phyloP scores from a whole-genome alignment of 805 yeast species.

The fission yeast (Schizosaccharomyces pombe) region ASM294v3 CU329670.1:830501-831000 shows the following conservation, averaged over 20 bases:
- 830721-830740: constrained; percentile 61
- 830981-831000: constrained; percentile 34
- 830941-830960: constrained; percentile 33
- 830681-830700: constrained; percentile 72
- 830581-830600: constrained; percentile 67
- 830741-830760: constrained; percentile 96
- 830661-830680: constrained; percentile 58
- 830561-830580: constrained; percentile 82
- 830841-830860: constrained; percentile 95
- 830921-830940: constrained; percentile 65
- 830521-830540: constrained; percentile 29
- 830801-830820: constrained; percentile 71
- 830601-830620: constrained; percentile 56
- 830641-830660: constrained; percentile 44
- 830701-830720: constrained; percentile 51
- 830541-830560: constrained; percentile 92
- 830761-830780: constrained; percentile 48
- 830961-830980: constrained; percentile 90
- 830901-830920: constrained; percentile 96
- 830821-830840: constrained; percentile 75
- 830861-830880: constrained; percentile 47
- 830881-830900: constrained; percentile 45
- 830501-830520: constrained; percentile 4
- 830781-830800: constrained; percentile 30
- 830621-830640: constrained; percentile 56